Base-by-base conservation (phyloP, 176 grass and related monocot species). In the Cenchrus purpureus region DNA sequence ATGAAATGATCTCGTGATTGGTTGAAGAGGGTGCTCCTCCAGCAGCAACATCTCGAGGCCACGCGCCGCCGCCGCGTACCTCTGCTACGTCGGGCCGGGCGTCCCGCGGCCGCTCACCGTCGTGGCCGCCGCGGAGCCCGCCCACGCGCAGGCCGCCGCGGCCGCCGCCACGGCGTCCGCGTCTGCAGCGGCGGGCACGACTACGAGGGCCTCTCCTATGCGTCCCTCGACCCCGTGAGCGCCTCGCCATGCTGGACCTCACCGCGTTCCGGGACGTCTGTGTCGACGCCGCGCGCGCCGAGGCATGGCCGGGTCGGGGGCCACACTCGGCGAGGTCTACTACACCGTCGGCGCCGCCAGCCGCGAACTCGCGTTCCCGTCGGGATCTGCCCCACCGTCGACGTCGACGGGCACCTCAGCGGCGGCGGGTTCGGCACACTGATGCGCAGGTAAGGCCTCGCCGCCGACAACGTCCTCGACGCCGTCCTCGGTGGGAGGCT, bases 141-240 rank as follows among this genome's bases (percentile, higher is more conserved):
- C 73, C 19, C 89, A 94, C 59, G 74, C 84, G 51, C 89, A 91
- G 81, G 87, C 84, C n/a, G 57, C 81, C 40, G 89, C 74, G 78
- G 92, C 87, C 79, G 85, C 43, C 68, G 73, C 10, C 44, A 91
- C 17, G 64, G 84, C 64, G 71, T 91, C 6, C 64, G 34, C 19
- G 17, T 92, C 65, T 80, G 89, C 51, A 94, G 92, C 65, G 89
- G 92, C 10, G 89, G 92, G 11, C 91, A 93, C 83, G 91, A 92
- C 81, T 92, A 90, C 71, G 84, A 92, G 65, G 91, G 91, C 64
- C 84, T 94, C 37, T 94, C 89, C 4, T 94, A 91, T 84, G 43
- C 61, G 0, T 89, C 92, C 19, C 77, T 80, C 15, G 77, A 73
- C 46, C 6, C 1, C n/a, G 77, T 62, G 71, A 60, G 80, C 59